phyloP scores from a whole-genome alignment of 2,329 filamentous ascomycete genomes.

The Aspergillus novofumigatus region DNA sequence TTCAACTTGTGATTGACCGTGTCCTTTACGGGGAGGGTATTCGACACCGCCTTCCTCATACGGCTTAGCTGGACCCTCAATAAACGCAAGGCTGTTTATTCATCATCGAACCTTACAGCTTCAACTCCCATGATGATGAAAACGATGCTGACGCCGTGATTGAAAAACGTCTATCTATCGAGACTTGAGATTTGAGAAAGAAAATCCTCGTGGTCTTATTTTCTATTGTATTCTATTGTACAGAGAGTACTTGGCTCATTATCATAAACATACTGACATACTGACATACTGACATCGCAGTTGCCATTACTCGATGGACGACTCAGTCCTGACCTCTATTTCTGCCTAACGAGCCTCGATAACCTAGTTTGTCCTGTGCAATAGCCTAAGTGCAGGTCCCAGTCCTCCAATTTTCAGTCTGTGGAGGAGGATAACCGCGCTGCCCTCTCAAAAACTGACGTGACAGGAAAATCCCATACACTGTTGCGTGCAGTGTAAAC shows the following conservation, averaged over 20 bases:
- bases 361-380: neutral
- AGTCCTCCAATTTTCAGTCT: neutral
- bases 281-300: neutral
- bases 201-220: neutral
- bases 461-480: neutral
- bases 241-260: neutral
- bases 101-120: neutral
- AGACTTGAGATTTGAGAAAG: neutral
- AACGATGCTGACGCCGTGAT: neutral
- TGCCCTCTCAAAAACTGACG: neutral
- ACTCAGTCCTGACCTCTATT: constrained; percentile 7
- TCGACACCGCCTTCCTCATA: constrained; percentile 26
- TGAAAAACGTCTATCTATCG: neutral
- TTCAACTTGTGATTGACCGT: constrained; percentile 36
- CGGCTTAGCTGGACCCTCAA: neutral
- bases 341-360: neutral
- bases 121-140: neutral
- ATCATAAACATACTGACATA: neutral
- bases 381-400: neutral
- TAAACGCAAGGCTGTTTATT: constrained; percentile 1
- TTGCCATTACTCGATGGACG: neutral
- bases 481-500: neutral
- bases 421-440: neutral
- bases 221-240: neutral
- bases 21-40: constrained; percentile 27